These are phyloP conservation scores for Mimosa pudica DNA, from an alignment of 306 rosid species.

Conservation along the genomic window DNA sequence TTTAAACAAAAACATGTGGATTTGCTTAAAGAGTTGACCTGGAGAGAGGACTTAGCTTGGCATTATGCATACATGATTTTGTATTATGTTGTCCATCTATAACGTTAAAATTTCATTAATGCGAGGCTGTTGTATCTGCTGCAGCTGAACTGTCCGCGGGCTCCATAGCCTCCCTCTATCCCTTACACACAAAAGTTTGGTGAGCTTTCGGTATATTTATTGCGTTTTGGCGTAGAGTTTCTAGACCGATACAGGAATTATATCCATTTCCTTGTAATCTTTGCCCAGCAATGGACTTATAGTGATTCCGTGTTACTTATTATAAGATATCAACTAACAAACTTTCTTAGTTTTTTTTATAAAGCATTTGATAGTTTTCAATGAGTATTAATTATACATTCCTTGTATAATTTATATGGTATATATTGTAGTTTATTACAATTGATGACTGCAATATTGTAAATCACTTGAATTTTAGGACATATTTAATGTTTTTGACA, in stretches of 20 bases:
- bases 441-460: no score
- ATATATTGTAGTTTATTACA: no score
- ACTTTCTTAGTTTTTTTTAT: no score
- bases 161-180: background rate
- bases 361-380: no score
- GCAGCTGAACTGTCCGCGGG: constrained; percentile 24
- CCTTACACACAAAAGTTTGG: background rate
- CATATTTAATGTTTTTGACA: no score
- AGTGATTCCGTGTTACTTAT: no score
- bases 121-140: background rate
- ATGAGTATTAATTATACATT: no score
- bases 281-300: no score
- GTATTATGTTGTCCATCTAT: background rate
- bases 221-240: background rate
- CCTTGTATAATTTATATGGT: no score
- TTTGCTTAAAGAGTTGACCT: background rate
- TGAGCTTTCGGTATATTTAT: background rate
- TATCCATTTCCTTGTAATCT: no score
- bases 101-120: constrained; percentile 36
- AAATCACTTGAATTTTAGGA: no score
- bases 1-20: background rate
- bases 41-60: background rate
- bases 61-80: background rate
- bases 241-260: background rate
- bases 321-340: no score